Conservation (phyloP, 2,329 filamentous ascomycete species). For the Microascus cirrosus region DNA sequence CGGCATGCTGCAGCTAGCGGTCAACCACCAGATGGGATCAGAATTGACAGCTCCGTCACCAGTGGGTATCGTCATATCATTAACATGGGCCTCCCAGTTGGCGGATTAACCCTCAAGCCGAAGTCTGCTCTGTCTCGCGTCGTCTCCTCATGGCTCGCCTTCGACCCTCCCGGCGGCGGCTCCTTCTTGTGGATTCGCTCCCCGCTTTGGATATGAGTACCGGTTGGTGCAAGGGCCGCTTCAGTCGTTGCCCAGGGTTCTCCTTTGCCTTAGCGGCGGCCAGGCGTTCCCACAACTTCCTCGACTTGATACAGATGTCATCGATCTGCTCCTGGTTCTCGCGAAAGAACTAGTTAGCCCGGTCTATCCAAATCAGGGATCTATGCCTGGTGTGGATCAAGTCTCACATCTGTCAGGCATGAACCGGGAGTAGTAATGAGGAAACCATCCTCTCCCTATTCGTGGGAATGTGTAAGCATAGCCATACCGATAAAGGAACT, state of each 20-base stretch:
- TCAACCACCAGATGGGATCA: neutral
- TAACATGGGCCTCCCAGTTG: neutral
- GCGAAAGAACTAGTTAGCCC: neutral
- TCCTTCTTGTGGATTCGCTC: constrained; percentile 12
- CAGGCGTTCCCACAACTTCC: constrained; percentile 45
- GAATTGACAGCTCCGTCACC: neutral
- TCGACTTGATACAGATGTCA: constrained; percentile 49
- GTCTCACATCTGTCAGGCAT: constrained; percentile 47
- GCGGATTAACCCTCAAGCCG: neutral
- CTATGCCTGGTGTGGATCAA: neutral
- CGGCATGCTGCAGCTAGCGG: neutral
- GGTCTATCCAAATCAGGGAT: neutral
- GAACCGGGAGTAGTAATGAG: constrained; percentile 46
- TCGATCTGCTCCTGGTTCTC: constrained; percentile 46
- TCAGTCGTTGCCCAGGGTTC: constrained; percentile 36
- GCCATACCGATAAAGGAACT: constrained; percentile 10
- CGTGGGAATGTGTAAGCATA: constrained; percentile 7
- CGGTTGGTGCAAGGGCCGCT: constrained; percentile 45
- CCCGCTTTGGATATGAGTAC: constrained; percentile 34
- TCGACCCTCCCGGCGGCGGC: constrained; percentile 3
- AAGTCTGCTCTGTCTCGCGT: neutral
- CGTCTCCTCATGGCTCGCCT: neutral
- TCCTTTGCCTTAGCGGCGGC: constrained; percentile 36
- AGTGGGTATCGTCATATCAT: neutral
- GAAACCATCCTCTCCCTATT: constrained; percentile 49